Evolutionary conservation across 768 basidiomycete genomes (phyloP).

Genomic region (Macrocybe gigantea): DNA sequence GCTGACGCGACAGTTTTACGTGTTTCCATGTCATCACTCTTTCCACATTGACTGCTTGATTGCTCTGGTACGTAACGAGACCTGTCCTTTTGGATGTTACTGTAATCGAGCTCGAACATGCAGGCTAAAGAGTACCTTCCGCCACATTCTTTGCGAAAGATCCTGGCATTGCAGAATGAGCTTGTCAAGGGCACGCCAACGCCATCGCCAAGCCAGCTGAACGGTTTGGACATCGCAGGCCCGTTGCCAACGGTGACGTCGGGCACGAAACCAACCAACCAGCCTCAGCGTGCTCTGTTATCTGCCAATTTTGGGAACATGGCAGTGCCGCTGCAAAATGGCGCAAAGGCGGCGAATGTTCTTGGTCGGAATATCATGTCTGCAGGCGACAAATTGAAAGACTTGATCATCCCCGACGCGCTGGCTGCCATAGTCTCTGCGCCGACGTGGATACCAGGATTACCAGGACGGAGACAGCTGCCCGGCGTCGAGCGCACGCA

Average conservation of each 20-base stretch:
- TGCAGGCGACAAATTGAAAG: conserved; percentile 84
- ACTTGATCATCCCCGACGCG: conserved; percentile 92
- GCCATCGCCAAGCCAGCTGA: conserved; percentile 16
- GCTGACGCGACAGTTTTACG: conserved; percentile 90
- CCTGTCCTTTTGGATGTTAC: conserved; percentile 1
- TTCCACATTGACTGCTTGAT: conserved; percentile 99
- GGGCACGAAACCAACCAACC: conserved; percentile 33
- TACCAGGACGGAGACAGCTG: conserved; percentile 46
- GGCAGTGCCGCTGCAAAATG: conserved; percentile 51
- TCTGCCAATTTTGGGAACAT: conserved; percentile 66
- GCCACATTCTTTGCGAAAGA: conserved; percentile 73
- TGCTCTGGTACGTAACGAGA: conserved; percentile 61
- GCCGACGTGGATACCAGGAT: conserved; percentile 72
- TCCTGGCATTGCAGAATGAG: conserved; percentile 81
- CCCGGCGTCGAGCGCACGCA: conserved; percentile 49
- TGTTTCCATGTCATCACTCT: conserved; percentile 95
- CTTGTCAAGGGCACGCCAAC: conserved; percentile 50
- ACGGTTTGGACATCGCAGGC: conserved; percentile 26
- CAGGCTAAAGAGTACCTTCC: conserved; percentile 93
- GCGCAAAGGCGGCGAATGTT: conserved; percentile 58
- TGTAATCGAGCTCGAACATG: conserved; percentile 9
- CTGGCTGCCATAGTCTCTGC: conserved; percentile 79
- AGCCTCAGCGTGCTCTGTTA: conserved; percentile 57
- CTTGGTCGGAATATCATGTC: conserved; percentile 79
- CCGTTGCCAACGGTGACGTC: conserved; percentile 20